A percentile compares a stretch with the other conserved stretches of the same genome.
phyloP scores from a whole-genome alignment of 2,329 filamentous ascomycete genomes.

The Botrytis tulipae region DNA sequence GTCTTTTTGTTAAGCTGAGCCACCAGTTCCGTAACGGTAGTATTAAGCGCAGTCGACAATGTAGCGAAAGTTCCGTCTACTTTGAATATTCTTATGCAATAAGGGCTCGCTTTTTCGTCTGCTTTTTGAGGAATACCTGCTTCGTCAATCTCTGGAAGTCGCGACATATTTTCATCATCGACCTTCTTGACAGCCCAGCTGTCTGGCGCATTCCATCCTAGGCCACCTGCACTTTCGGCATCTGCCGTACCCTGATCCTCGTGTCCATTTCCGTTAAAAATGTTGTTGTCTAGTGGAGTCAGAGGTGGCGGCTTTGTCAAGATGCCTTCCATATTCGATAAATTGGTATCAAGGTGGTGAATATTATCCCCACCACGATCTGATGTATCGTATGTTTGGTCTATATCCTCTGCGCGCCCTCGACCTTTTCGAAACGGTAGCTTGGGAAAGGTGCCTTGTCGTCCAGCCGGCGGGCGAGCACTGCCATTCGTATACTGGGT shows the following conservation, averaged over 20 bases:
- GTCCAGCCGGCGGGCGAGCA: constrained; percentile 22
- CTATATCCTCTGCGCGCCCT: constrained; percentile 50
- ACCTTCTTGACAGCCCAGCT: constrained; percentile 88
- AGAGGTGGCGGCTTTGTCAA: constrained; percentile 68
- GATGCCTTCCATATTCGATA: constrained; percentile 90
- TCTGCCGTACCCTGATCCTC: constrained; percentile 45
- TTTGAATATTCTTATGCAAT: constrained; percentile 93
- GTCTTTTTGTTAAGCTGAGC: constrained; percentile 93
- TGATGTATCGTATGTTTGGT: constrained; percentile 46
- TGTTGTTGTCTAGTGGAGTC: constrained; percentile 65
- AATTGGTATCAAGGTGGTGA: constrained; percentile 81
- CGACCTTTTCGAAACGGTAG: constrained; percentile 62
- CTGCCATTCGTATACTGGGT: constrained; percentile 25
- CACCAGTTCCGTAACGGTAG: constrained; percentile 83
- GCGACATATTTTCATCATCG: constrained; percentile 61
- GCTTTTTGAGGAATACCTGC: constrained; percentile 63
- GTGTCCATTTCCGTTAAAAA: constrained; percentile 43
- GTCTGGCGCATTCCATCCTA: constrained; percentile 89
- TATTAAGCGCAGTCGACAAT: constrained; percentile 77
- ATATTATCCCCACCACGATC: constrained; percentile 39
- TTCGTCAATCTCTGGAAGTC: constrained; percentile 64
- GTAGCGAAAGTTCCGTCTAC: constrained; percentile 93
- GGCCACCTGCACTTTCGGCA: constrained; percentile 38
- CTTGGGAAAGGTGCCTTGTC: constrained; percentile 46
- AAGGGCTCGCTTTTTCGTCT: constrained; percentile 73